phyloP scores from a whole-genome alignment of 2,329 filamentous ascomycete species.

The Aspergillus luchuensis region DNA sequence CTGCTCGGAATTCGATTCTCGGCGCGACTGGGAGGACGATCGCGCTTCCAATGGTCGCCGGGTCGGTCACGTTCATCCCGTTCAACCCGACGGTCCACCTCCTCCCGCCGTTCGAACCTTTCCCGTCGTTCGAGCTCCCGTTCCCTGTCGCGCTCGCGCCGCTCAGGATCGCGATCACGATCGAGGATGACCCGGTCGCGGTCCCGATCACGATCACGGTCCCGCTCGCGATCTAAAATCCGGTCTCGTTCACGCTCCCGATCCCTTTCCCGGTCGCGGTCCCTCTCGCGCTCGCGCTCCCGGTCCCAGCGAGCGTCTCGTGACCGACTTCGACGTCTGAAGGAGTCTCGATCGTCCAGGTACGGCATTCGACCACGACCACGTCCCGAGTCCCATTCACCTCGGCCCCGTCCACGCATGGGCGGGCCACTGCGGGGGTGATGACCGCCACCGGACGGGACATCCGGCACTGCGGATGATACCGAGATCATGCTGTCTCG shows the following conservation, averaged over 20 bases:
- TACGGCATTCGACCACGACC: constrained; percentile 45
- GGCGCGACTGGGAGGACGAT: constrained; percentile 38
- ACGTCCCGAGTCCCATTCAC: constrained; percentile 47
- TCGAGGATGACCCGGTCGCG: constrained; percentile 3
- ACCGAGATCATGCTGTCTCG: constrained; percentile 46
- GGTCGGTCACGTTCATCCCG: constrained; percentile 37
- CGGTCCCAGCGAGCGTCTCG: constrained; percentile 48
- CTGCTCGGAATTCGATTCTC: constrained; percentile 33
- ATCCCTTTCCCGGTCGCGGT: constrained; percentile 42
- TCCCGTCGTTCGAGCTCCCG: constrained; percentile 31
- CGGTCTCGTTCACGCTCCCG: constrained; percentile 37
- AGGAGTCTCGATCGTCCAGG: constrained; percentile 46
- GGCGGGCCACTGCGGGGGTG: constrained; percentile 40
- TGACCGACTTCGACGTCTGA: constrained; percentile 48
- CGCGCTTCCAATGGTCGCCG: constrained; percentile 42
- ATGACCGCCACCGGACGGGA: constrained; percentile 36
- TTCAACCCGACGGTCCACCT: constrained; percentile 35
- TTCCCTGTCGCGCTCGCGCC: constrained; percentile 39
- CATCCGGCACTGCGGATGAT: constrained; percentile 40
- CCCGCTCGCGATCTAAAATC: constrained; percentile 27
- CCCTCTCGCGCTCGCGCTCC: constrained; percentile 36
- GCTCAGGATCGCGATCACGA: constrained; percentile 38
- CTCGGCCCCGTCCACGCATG: constrained; percentile 46
- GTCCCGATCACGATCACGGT: constrained; percentile 35
- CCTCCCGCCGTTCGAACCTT: constrained; percentile 33